phyloP scores from a whole-genome alignment of 1,284 basidiomycete species.

The Melampsora larici-populina region DNA sequence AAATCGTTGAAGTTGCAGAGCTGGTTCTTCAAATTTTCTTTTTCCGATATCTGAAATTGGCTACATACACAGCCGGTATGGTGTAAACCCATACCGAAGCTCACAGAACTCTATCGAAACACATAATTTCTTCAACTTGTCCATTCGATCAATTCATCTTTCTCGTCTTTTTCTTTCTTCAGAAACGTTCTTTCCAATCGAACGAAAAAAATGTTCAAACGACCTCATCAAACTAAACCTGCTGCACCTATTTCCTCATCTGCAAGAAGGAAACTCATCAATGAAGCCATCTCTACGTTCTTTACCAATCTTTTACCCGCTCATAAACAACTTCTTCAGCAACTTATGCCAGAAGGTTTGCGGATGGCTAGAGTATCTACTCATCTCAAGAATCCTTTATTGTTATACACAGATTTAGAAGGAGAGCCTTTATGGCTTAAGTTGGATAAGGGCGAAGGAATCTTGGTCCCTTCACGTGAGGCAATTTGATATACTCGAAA shows the following conservation, averaged over 20 bases:
- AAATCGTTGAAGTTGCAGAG: not conserved
- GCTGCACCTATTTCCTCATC: slow-evolving; percentile 2
- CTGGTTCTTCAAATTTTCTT: not conserved
- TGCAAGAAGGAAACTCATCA: slow-evolving; percentile 20
- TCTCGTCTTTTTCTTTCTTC: not conserved
- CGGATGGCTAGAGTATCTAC: slow-evolving; percentile 7
- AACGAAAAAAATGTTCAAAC: slow-evolving; percentile 38
- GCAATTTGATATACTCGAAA: not conserved
- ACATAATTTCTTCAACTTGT: too few relatives aligned
- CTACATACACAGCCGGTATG: too few relatives aligned
- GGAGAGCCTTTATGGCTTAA: slow-evolving; percentile 20
- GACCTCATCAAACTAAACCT: slow-evolving; percentile 19
- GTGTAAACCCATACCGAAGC: not conserved
- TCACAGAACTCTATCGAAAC: not conserved
- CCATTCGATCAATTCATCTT: not conserved
- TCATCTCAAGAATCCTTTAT: slow-evolving; percentile 7
- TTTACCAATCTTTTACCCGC: not conserved
- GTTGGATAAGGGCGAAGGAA: not conserved
- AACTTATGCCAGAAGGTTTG: slow-evolving; percentile 1
- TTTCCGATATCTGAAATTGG: too few relatives aligned
- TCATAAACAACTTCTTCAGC: slow-evolving; percentile 9
- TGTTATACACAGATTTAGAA: slow-evolving; percentile 11
- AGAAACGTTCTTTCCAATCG: not conserved
- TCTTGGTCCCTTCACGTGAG: not conserved
- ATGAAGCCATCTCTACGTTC: not conserved